Evolutionary conservation across 78 protist genomes (phyloP), one percentile per base, ranked within the genome.

Genomic region (Paulinella micropora): DNA sequence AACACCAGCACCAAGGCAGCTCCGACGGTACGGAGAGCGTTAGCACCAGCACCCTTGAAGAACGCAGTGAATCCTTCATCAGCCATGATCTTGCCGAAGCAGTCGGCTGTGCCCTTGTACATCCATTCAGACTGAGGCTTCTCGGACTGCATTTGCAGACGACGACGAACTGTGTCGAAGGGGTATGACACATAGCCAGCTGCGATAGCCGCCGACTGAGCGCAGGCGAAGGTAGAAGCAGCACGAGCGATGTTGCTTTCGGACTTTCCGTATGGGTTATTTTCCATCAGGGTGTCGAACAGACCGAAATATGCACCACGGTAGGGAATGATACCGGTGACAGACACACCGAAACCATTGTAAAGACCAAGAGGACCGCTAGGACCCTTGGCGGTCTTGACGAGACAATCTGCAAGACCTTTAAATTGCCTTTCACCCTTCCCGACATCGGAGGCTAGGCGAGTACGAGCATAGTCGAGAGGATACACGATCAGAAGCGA

Each of bases 1-100:
- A n/a, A n/a, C n/a, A n/a, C 98, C 29, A 97, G 94, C 81, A 96
- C 98, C 9, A 87, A 37, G 26, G 99, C 99, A 84, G 96, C 95
- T 51, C 94, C 99, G 15, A 94, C 82, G 73, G 93, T 95, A 73
- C 99, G 92, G 88, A 97, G 90, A 37, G 91, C 91, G 96, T 97
- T 97, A 40, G 98, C 94, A 35, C 95, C 94, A 31, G 98, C 97
- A 69, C 99, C 99, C 94, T 97, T 97, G 97, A 97, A 97, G 95
- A 97, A 89, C 34, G 99, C 92, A 69, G 88, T 34, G 86, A 90
- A 79, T 31, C 92, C 89, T 67, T 85, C 92, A 31, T 92, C 84
- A 87, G 67, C 79, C 73, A 92, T 39, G 89, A 97, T 92, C 93
- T 95, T 86, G 73, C 0, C 34, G 90, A 88, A 88, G 91, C 96